These are phyloP conservation scores for Phytophthora hybrid DNA, from an alignment of 352 stramenopile genomes.

Conservation along the genomic window DNA sequence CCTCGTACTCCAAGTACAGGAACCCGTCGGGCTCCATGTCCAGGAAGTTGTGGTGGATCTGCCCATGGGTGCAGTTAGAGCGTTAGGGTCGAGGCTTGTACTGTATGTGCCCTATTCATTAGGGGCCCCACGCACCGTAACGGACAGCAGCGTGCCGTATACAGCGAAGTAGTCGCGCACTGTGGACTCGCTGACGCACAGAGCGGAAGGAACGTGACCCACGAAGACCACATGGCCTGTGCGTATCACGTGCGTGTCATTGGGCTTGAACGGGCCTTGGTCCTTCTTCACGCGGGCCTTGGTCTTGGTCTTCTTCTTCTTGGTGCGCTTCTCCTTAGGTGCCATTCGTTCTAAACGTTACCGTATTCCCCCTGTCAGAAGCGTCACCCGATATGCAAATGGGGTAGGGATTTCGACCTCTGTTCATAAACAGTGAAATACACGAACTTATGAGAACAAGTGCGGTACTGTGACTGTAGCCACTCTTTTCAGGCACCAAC, in stretches of 20 bases:
- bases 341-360: slow-evolving; percentile 1
- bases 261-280: slow-evolving; percentile 3
- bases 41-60: slow-evolving; percentile 79
- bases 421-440: no score
- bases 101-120: neutral
- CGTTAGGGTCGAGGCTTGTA: neutral
- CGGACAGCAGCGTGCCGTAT: slow-evolving; percentile 57
- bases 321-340: slow-evolving; percentile 12
- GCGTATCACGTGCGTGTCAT: slow-evolving; percentile 12
- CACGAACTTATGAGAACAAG: no score
- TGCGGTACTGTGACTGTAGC: no score
- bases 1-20: slow-evolving; percentile 68
- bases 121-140: slow-evolving; percentile 44
- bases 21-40: slow-evolving; percentile 70
- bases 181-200: slow-evolving; percentile 63
- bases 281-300: slow-evolving; percentile 30
- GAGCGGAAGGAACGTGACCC: slow-evolving; percentile 57
- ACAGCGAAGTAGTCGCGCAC: slow-evolving; percentile 57
- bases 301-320: slow-evolving; percentile 23
- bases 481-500: no score
- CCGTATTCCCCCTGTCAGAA: no score
- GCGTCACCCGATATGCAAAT: no score
- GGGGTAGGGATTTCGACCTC: no score
- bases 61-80: neutral
- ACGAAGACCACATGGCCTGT: slow-evolving; percentile 56